Base-by-base conservation (phyloP, 2,329 filamentous ascomycete species). In the Pseudocercospora musae region DNA sequence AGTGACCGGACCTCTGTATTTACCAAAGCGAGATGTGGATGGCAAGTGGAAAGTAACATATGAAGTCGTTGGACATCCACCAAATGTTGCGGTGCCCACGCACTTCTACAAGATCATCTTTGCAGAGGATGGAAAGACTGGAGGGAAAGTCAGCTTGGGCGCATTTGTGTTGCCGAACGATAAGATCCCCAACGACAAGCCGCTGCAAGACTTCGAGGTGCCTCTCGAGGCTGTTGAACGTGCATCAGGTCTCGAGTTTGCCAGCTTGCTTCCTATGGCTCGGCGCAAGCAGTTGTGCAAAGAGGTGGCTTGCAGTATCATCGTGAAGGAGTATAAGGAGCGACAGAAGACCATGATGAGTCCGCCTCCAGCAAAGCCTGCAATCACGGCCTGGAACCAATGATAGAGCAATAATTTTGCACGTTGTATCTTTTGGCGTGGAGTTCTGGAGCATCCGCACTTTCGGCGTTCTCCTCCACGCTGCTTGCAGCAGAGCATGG, bases 81-180 rank as follows among this genome's bases (percentile, higher is more conserved):
- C 95, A 7, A 96, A 92, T 72, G 90, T 99, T 59, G 93, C 95
- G 25, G 95, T 99, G 58, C 95, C 95, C 2, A 99, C 95, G 21
- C 95, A 99, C 78, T 99, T 99, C 80, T 99, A 96, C 85, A 99
- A 99, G 82, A 92, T 99, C 73, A 95, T 99, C 70, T 96, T 95
- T 73, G 95, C 91, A 25, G 95, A 99, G 79, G 92, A 96, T 72
- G 90, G 89, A 3, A 78, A 74, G 62, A 71, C 76, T 2, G 78
- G 75, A 9, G 90, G 91, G 18, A 89, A 89, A 66, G 95, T 99
- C 33, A 92, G 92, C 31, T 80, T 99, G 37, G 95, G 91, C 50
- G 95, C 95, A 7, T 99, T 99, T 73, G 94, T 99, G 58, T 82
- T 99, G 71, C 95, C 95, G 15, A 99, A 99, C 76, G 92, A 92